These are phyloP conservation scores for Porodaedalea pini DNA, from an alignment of 1,284 basidiomycete species.

Conservation along the genomic window DNA sequence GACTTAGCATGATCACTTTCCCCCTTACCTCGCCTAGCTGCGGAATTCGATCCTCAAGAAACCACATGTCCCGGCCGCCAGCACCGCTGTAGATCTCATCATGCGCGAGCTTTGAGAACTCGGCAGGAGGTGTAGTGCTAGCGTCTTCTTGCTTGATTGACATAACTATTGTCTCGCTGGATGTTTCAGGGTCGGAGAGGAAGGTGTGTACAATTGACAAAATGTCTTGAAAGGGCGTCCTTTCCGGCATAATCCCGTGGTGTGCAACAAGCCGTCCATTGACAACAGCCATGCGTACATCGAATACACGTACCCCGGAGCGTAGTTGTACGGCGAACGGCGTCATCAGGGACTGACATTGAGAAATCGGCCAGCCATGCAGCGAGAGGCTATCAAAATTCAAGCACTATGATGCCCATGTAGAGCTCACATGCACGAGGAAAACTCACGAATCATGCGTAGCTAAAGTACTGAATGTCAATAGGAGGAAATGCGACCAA, in stretches of 20 bases:
- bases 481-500: constrained; percentile 27
- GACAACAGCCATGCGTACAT: constrained; percentile 73
- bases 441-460: constrained; percentile 66
- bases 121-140: constrained; percentile 37
- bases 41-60: constrained; percentile 73
- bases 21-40: constrained; percentile 78
- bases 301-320: constrained; percentile 74
- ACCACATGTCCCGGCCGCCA: constrained; percentile 70
- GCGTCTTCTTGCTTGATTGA: constrained; percentile 85
- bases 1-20: constrained; percentile 76
- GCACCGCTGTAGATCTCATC: constrained; percentile 55
- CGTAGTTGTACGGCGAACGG: constrained; percentile 57
- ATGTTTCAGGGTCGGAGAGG: constrained; percentile 53
- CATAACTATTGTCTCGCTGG: constrained; percentile 73
- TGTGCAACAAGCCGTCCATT: constrained; percentile 66
- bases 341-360: constrained; percentile 59
- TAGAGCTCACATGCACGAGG: background rate
- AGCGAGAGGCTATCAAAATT: constrained; percentile 62
- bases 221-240: constrained; percentile 61
- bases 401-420: background rate
- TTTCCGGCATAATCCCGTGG: constrained; percentile 74
- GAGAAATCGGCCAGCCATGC: constrained; percentile 75
- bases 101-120: constrained; percentile 66
- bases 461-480: constrained; percentile 35
- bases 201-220: constrained; percentile 60